These are phyloP conservation scores for Fusarium kyushuense DNA, from an alignment of 2,329 filamentous ascomycete genomes.

Conservation along the genomic window DNA sequence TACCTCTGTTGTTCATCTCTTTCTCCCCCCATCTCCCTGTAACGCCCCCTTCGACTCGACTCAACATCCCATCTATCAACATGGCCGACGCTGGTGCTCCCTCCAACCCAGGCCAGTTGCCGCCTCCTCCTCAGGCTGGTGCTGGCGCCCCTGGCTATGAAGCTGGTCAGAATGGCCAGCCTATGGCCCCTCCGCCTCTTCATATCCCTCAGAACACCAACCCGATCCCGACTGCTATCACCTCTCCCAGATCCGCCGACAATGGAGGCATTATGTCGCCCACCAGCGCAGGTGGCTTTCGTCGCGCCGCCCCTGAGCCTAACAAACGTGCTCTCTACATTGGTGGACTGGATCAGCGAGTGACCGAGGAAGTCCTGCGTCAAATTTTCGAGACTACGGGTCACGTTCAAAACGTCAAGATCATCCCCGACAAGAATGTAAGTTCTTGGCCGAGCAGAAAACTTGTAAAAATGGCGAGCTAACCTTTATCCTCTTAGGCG, in stretches of 20 bases:
- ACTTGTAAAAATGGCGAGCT: constrained; percentile 13
- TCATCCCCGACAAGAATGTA: constrained; percentile 99
- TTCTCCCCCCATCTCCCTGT: background rate
- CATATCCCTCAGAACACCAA: constrained; percentile 98
- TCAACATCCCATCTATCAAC: constrained; percentile 48
- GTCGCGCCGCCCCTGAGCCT: constrained; percentile 94
- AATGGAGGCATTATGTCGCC: constrained; percentile 82
- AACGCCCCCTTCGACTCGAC: constrained; percentile 27
- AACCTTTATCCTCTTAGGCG: constrained; percentile 65
- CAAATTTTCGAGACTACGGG: constrained; percentile 99
- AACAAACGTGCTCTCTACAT: constrained; percentile 99
- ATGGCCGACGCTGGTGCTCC: constrained; percentile 84
- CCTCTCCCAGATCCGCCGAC: constrained; percentile 82
- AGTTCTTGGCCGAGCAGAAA: constrained; percentile 56
- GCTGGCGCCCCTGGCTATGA: constrained; percentile 82
- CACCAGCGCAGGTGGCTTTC: constrained; percentile 82
- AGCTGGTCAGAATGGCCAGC: constrained; percentile 76
- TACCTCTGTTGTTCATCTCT: constrained; percentile 32
- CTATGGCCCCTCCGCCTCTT: constrained; percentile 89
- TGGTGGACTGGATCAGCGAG: constrained; percentile 91
- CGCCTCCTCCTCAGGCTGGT: constrained; percentile 75
- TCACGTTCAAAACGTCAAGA: constrained; percentile 98
- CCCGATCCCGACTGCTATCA: constrained; percentile 91
- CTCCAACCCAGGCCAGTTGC: constrained; percentile 73
- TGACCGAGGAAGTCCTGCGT: constrained; percentile 94